A percentile compares a stretch with the other conserved stretches of the same genome.
phyloP scores from a whole-genome alignment of 345 rosid species.

The Draba incana region DNA sequence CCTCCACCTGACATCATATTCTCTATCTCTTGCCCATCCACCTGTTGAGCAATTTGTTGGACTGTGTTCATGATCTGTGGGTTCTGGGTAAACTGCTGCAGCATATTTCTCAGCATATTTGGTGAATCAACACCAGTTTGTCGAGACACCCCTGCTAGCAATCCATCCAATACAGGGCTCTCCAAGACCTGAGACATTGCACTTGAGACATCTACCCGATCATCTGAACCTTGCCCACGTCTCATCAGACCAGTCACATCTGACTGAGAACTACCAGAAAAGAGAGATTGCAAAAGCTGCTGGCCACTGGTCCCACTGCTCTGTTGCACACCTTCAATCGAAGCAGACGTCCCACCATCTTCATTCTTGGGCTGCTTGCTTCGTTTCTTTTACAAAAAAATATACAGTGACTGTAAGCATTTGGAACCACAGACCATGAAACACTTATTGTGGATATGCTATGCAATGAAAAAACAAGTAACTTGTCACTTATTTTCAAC shows the following conservation, averaged over 20 bases:
- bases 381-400: conserved; percentile 48
- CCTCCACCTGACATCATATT: conserved; percentile 70
- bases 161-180: conserved; percentile 69
- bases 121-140: conserved; percentile 85
- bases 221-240: conserved; percentile 47
- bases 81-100: conserved; percentile 79
- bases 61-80: conserved; percentile 87
- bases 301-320: conserved; percentile 48
- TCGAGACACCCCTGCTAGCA: conserved; percentile 70
- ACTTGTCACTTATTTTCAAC: neutral
- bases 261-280: conserved; percentile 50
- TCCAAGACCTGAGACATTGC: conserved; percentile 72
- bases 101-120: conserved; percentile 74
- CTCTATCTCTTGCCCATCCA: conserved; percentile 72
- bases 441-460: conserved; percentile 8
- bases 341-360: conserved; percentile 48
- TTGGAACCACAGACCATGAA: conserved; percentile 8
- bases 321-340: conserved; percentile 46
- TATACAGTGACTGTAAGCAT: conserved; percentile 5
- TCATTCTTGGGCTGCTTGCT: conserved; percentile 53
- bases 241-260: conserved; percentile 34
- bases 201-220: conserved; percentile 55
- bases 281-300: conserved; percentile 68
- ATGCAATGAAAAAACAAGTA: conserved; percentile 10
- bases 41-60: conserved; percentile 88